Base-by-base conservation (phyloP, 2,329 filamentous ascomycete species). In the Botrytis tulipae region DNA sequence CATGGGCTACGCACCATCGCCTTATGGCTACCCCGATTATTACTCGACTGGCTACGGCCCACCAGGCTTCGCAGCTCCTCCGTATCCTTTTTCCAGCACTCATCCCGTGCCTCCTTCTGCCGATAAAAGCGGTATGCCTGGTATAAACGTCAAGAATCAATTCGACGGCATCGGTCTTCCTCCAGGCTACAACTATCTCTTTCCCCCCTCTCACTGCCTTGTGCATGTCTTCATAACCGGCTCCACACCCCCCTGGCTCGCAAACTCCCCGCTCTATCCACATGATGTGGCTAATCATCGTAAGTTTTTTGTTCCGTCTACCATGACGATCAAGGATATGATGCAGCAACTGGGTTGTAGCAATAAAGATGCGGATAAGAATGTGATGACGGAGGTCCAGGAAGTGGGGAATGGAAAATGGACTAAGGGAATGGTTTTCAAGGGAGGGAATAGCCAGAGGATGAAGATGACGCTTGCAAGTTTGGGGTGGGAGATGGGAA, bases 101-200 rank as follows among this genome's bases (percentile, higher is more conserved):
- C 32, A 74, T 32, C 72, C 75, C 25, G 48, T 73, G 12, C 60
- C 74, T 5, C n/a, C 70, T 18, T 71, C 76, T 7, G 18, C 66
- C 10, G 67, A 71, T 6, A 70, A 76, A 51, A 59, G 68, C 40
- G 72, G 83, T 2, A 85, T 87, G 74, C 86, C 87, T 0, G 87
- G 87, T 0, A 83, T 85, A 42, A 86, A 88, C 75, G 82, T 91
- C 82, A 84, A 84, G 65, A 89, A 90, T 81, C 84, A 85, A 0
- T 87, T 87, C 0, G 87, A 89, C 62, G 88, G 88, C 35, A 83
- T 86, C 1, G 87, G 88, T 59, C 86, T 86, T 74, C 89, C 90
- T 77, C 87, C 87, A 0, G 89, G 88, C 2, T 91, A 90, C 82
- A 88, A 89, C 82, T 89, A 90, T 81, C 86, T 90, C 78, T 91